Evolutionary conservation across 257 asterid genomes (phyloP), one percentile per base, ranked within the genome.

Genomic region (Catharanthus roseus): DNA sequence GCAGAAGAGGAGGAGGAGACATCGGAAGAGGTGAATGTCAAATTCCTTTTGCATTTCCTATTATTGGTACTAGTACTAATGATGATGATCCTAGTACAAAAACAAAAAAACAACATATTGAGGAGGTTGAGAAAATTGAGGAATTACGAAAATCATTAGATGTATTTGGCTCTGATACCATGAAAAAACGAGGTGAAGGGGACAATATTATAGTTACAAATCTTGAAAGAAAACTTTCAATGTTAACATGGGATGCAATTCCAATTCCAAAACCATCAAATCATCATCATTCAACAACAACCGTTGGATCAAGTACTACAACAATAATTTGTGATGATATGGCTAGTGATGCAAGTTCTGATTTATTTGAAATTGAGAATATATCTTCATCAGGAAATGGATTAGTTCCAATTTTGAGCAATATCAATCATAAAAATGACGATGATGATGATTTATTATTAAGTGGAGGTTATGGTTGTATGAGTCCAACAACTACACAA

Each of bases 201-300:
- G n/a, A n/a, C n/a, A n/a, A n/a, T n/a, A n/a, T n/a, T 28, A 51
- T 78, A 1, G 74, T 86, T 0, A 64, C 77, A 24, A 88, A 85
- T 72, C 75, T 89, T 76, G 96, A 86, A 75, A 81, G 90, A 73
- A 90, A 88, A 58, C 87, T 92, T 11, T 88, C 96, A n/a, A 82
- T 88, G 85, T 72, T 92, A 62, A 82, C 95, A 13, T 89, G 97
- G 97, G 97, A 89, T n/a, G 97, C 97, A 0, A 85, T 92, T 39
- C 90, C 97, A 0, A 85, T 92, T 39, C 90, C 93, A 3, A 88
- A 77, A 49, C 11, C 76, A 42, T 67, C 75, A 36, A 70, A 54
- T 18, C 76, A 53, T 16, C 74, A 38, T 38, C 42, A 38, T 38
- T 38, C 82, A 36, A 75, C 84, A 34, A 69, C 88, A 0, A 78